These are phyloP conservation scores for Cenococcum geophilum DNA, from an alignment of 495 filamentous ascomycete species.

Conservation along the genomic window DNA sequence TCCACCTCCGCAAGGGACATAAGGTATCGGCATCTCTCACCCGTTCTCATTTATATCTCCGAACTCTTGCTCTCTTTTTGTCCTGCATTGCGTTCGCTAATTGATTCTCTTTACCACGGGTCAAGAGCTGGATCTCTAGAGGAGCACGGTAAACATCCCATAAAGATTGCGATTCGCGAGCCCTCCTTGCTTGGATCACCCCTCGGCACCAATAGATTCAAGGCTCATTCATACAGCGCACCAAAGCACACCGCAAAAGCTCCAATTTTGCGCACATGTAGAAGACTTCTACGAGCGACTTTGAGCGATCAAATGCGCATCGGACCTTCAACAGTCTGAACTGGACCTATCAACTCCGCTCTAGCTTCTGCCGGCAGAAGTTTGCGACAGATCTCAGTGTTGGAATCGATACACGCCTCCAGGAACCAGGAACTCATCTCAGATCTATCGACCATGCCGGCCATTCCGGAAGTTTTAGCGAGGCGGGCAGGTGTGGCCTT, in stretches of 20 bases:
- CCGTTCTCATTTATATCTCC: slow-evolving; percentile 10
- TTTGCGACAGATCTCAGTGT: slow-evolving; percentile 7
- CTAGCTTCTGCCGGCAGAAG: slow-evolving; percentile 32
- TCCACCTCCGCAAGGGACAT: slow-evolving; percentile 26
- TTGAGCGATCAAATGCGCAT: slow-evolving; percentile 7
- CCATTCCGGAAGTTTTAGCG: slow-evolving; percentile 32
- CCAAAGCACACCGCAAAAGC: slow-evolving; percentile 4
- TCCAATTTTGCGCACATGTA: slow-evolving; percentile 23
- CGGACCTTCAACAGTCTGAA: slow-evolving; percentile 3
- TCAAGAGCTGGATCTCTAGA: slow-evolving; percentile 21
- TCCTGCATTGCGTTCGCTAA: slow-evolving; percentile 11
- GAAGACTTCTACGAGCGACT: slow-evolving; percentile 6
- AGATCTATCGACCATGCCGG: slow-evolving; percentile 30
- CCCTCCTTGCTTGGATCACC: background rate
- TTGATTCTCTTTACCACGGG: background rate
- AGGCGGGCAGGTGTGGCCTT: slow-evolving; percentile 30
- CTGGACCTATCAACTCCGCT: slow-evolving; percentile 7
- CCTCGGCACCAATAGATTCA: slow-evolving; percentile 17
- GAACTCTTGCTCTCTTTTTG: slow-evolving; percentile 3
- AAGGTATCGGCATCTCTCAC: slow-evolving; percentile 16
- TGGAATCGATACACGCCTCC: slow-evolving; percentile 4
- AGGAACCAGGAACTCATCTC: background rate
- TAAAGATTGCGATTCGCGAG: slow-evolving; percentile 23
- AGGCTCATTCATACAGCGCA: slow-evolving; percentile 24
- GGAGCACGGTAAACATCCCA: background rate